phyloP scores from a whole-genome alignment of 306 rosid species.

The cucumber (Cucumis sativus) region Cucumber_9930_V3 NC_026658.2:3979001-3979500 shows the following conservation, averaged over 20 bases:
- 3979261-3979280: slow-evolving; percentile 6
- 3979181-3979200: slow-evolving; percentile 78
- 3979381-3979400: neutral
- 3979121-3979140: neutral
- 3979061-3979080: slow-evolving; percentile 49
- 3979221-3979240: slow-evolving; percentile 84
- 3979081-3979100: slow-evolving; percentile 47
- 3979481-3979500: neutral
- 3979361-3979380: neutral
- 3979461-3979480: slow-evolving; percentile 2
- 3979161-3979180: slow-evolving; percentile 46
- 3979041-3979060: slow-evolving; percentile 58
- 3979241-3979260: slow-evolving; percentile 54
- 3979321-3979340: neutral
- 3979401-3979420: neutral
- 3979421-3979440: neutral
- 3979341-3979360: neutral
- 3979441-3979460: neutral
- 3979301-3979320: neutral
- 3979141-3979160: slow-evolving; percentile 10
- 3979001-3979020: slow-evolving; percentile 44
- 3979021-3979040: slow-evolving; percentile 78
- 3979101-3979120: neutral
- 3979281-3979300: slow-evolving; percentile 3
- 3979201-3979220: slow-evolving; percentile 62